phyloP scores from a whole-genome alignment of 202 grass and related monocot species.

The Carex sylvatica region DNA sequence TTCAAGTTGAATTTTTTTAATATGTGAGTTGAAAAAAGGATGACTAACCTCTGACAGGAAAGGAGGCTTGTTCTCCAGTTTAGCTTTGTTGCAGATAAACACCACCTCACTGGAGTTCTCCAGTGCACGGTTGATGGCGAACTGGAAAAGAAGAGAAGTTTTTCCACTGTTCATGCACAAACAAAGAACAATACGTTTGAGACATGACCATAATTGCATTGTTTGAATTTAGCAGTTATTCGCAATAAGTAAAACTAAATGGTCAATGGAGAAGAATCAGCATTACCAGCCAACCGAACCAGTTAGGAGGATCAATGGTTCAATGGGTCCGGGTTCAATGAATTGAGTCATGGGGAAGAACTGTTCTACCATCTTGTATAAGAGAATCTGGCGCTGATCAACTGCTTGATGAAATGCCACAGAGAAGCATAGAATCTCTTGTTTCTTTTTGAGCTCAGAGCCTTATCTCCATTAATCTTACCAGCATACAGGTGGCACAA shows the following conservation, averaged over 20 bases:
- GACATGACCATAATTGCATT: background rate
- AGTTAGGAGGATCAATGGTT: slow-evolving; percentile 50
- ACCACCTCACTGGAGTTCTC: slow-evolving; percentile 59
- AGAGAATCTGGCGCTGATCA: background rate
- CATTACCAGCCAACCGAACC: slow-evolving; percentile 58
- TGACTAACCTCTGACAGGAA: slow-evolving; percentile 69
- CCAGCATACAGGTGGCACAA: background rate
- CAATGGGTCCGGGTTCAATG: background rate
- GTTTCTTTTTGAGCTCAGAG: background rate
- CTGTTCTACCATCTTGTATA: slow-evolving; percentile 36
- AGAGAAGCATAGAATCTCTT: background rate
- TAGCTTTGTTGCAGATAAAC: slow-evolving; percentile 77
- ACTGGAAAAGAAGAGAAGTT: slow-evolving; percentile 89
- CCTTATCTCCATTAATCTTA: background rate
- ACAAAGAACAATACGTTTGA: background rate
- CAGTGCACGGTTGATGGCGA: slow-evolving; percentile 58
- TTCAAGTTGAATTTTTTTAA: background rate
- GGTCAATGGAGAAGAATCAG: background rate
- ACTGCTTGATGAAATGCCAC: slow-evolving; percentile 40
- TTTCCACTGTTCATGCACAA: slow-evolving; percentile 57
- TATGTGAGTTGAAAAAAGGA: background rate
- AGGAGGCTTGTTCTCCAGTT: slow-evolving; percentile 67
- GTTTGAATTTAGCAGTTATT: background rate
- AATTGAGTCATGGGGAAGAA: slow-evolving; percentile 48
- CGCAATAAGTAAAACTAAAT: background rate